Conservation (phyloP, 2,329 filamentous ascomycete genomes). For the Calonectria henricotiae region DNA sequence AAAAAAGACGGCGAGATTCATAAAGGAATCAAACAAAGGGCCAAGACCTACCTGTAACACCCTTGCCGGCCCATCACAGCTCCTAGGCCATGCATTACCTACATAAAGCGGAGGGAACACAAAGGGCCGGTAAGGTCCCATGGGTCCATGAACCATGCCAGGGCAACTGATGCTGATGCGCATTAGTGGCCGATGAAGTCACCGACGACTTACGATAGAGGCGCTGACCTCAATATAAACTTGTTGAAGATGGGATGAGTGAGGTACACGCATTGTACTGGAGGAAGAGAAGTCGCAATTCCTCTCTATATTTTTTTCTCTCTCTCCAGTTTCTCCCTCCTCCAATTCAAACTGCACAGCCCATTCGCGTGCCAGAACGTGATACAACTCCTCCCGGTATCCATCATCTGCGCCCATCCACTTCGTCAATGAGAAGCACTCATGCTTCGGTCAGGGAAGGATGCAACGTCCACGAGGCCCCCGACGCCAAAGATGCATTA, state of each 20-base stretch:
- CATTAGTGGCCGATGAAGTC: conserved; percentile 46
- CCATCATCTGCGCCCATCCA: conserved; percentile 37
- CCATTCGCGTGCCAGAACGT: conserved; percentile 20
- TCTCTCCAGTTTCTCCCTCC: not conserved
- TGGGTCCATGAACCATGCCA: conserved; percentile 41
- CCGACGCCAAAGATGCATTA: conserved; percentile 43
- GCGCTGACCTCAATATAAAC: conserved; percentile 26
- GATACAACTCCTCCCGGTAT: conserved; percentile 1
- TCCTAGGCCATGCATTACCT: conserved; percentile 24
- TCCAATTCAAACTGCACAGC: conserved; percentile 1
- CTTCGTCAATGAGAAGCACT: conserved; percentile 39
- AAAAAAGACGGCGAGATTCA: conserved; percentile 10
- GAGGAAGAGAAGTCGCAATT: conserved; percentile 9
- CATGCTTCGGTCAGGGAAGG: conserved; percentile 48
- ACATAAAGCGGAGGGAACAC: conserved; percentile 17
- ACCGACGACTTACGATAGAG: conserved; percentile 35
- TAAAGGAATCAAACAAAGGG: conserved; percentile 8
- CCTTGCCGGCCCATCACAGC: not conserved
- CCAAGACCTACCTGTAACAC: conserved; percentile 8
- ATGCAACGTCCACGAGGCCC: conserved; percentile 46
- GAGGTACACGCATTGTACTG: not conserved
- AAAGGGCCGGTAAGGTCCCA: conserved; percentile 11
- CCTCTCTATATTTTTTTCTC: not conserved
- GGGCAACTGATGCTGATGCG: conserved; percentile 48
- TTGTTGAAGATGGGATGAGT: not conserved